phyloP scores from a whole-genome alignment of 768 basidiomycete species.

The Leccinum arenicola region DNA sequence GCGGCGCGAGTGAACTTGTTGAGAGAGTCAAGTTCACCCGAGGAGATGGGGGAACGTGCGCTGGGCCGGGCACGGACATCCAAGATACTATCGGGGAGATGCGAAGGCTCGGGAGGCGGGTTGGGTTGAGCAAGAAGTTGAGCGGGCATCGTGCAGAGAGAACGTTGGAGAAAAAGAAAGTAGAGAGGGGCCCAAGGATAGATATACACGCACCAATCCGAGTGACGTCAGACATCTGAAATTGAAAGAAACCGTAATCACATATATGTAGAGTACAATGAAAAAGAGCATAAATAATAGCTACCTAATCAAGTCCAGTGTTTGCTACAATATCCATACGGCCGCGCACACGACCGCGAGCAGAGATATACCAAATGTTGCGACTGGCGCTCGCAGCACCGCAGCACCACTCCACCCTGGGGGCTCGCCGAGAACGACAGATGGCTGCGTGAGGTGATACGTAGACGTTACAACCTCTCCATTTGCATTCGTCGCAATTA shows the following conservation, averaged over 20 bases:
- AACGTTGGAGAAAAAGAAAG: neutral
- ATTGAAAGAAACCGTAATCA: neutral
- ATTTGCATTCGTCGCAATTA: conserved; percentile 53
- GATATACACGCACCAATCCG: neutral
- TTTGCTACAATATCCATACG: conserved; percentile 18
- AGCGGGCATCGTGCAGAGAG: conserved; percentile 47
- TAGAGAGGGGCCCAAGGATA: neutral
- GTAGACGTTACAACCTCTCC: conserved; percentile 55
- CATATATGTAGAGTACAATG: neutral
- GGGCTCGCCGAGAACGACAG: conserved; percentile 59
- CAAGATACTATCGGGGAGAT: conserved; percentile 56
- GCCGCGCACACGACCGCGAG: conserved; percentile 11
- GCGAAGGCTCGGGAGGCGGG: conserved; percentile 68
- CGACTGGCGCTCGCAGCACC: conserved; percentile 7
- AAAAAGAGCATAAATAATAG: neutral
- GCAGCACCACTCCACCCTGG: conserved; percentile 48
- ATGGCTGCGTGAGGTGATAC: conserved; percentile 43
- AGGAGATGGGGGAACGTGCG: conserved; percentile 43
- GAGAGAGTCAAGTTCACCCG: conserved; percentile 50
- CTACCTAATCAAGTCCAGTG: neutral
- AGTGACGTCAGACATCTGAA: neutral
- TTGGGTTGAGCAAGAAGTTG: conserved; percentile 58
- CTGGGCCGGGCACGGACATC: conserved; percentile 48
- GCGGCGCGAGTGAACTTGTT: conserved; percentile 58
- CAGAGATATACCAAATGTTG: conserved; percentile 11